Base-by-base conservation (phyloP, 2,329 filamentous ascomycete species). In the Aureobasidium sp. region DNA sequence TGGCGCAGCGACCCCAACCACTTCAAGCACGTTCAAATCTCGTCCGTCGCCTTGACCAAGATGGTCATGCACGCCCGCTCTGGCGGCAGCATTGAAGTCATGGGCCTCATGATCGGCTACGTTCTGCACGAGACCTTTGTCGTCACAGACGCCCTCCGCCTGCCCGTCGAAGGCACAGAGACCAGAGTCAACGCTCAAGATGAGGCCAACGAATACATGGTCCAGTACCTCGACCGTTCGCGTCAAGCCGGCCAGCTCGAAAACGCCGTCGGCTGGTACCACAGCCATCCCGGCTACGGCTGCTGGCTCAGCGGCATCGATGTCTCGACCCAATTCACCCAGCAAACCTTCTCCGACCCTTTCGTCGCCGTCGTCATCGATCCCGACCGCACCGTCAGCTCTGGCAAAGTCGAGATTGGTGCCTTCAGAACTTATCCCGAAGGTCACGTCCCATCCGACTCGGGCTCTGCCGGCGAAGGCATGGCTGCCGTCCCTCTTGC, bases 11-110 rank as follows among this genome's bases (percentile, higher is more conserved):
- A 97, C 71, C 87, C 88, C 0, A 83, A 91, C 75, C 87, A 97
- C 80, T 99, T 97, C 84, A 95, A 93, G 74, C 84, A 89, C 60
- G 91, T 97, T 51, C 90, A 92, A 70, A 93, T 99, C 76, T 95
- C 90, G 58, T 91, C 94, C 63, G 87, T 96, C 14, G 94, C 94
- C 5, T 84, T 99, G 63, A 84, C 97, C 68, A 99, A 99, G 79
- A 99, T 99, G 94, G 91, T 95, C 66, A 97, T 97, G 90, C 94
- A 99, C 74, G 94, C 94, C 11, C 89, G 94, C n/a, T 92, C 91
- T 0, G 94, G 94, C 67, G 93, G 94, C 62, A 86, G 85, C 31
- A 83, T 97, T 67, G 94, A 99, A 79, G 84, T 99, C 70, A 99
- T 99, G 94, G 94, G 94, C 62, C 76, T 99, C 69, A 99, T 99